Conservation (phyloP, 2,329 filamentous ascomycete species). For the Aspergillus fumigatiaffinis region DNA sequence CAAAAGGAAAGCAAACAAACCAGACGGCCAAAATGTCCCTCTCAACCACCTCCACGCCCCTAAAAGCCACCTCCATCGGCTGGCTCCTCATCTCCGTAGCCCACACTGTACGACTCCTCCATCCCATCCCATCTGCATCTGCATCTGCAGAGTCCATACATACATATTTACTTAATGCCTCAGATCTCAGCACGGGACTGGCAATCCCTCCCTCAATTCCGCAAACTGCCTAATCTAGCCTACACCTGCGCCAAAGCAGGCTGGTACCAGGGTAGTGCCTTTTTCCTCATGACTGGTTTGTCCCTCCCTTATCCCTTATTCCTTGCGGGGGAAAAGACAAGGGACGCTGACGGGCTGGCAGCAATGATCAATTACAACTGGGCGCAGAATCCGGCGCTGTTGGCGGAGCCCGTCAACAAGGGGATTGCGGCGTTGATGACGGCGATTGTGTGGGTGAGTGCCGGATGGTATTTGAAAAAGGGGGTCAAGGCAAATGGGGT, state of each 20-base stretch:
- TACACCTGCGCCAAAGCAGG: constrained; percentile 20
- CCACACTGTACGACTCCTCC: constrained; percentile 12
- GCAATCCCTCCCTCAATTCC: constrained; percentile 16
- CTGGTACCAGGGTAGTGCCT: constrained; percentile 25
- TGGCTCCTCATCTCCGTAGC: constrained; percentile 17
- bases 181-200: constrained; percentile 14
- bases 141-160: background rate
- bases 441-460: constrained; percentile 20
- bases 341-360: no score
- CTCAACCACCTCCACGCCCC: background rate
- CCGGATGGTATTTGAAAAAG: constrained; percentile 21
- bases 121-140: background rate
- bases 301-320: background rate
- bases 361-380: constrained; percentile 17
- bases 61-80: constrained; percentile 10
- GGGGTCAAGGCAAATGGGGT: constrained; percentile 17
- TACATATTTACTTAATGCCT: background rate
- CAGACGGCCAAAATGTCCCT: background rate
- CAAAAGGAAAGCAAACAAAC: background rate
- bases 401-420: constrained; percentile 12
- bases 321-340: no score
- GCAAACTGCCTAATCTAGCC: constrained; percentile 17
- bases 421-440: constrained; percentile 17
- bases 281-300: constrained; percentile 20
- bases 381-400: constrained; percentile 11